Conservation (phyloP, 2,329 filamentous ascomycete genomes). For the Cryoendolithus antarcticus region DNA sequence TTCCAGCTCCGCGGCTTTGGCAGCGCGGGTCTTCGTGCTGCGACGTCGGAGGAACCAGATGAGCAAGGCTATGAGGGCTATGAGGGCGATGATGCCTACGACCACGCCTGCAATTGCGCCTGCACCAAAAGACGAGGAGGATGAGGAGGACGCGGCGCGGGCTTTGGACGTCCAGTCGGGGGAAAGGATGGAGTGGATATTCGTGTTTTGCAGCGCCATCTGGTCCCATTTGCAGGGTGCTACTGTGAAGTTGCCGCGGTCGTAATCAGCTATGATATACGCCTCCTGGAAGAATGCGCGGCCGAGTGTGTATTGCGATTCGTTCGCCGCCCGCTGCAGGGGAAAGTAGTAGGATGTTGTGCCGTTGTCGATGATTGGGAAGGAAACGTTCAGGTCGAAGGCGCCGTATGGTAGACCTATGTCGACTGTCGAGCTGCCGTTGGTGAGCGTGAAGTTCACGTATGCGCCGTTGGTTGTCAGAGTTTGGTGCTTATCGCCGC, state of each 20-base stretch:
- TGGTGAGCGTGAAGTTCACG: constrained; percentile 23
- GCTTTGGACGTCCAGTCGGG: constrained; percentile 7
- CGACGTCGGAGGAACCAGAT: constrained; percentile 18
- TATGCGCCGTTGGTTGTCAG: constrained; percentile 17
- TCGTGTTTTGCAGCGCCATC: constrained; percentile 10
- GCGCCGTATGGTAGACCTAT: constrained; percentile 26
- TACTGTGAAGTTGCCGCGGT: constrained; percentile 24
- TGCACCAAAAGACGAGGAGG: constrained; percentile 10
- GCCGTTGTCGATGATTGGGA: constrained; percentile 17
- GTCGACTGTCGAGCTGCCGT: constrained; percentile 16
- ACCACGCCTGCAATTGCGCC: constrained; percentile 25
- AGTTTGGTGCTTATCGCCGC: constrained; percentile 17
- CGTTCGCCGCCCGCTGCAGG: constrained; percentile 20
- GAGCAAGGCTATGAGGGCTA: constrained; percentile 15
- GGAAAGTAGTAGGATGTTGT: constrained; percentile 23
- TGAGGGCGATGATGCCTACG: constrained; percentile 19
- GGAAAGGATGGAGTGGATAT: constrained; percentile 20
- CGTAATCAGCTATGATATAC: constrained; percentile 26
- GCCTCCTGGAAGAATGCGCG: constrained; percentile 27
- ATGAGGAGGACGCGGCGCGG: constrained; percentile 3
- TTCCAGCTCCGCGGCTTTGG: background rate
- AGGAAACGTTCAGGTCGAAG: constrained; percentile 22
- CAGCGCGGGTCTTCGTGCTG: constrained; percentile 12
- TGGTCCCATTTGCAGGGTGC: constrained; percentile 23
- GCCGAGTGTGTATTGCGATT: constrained; percentile 25